Evolutionary conservation across 495 filamentous ascomycete species (phyloP), one percentile per base, ranked within the genome.

Genomic region (Cetradonia linearis): DNA sequence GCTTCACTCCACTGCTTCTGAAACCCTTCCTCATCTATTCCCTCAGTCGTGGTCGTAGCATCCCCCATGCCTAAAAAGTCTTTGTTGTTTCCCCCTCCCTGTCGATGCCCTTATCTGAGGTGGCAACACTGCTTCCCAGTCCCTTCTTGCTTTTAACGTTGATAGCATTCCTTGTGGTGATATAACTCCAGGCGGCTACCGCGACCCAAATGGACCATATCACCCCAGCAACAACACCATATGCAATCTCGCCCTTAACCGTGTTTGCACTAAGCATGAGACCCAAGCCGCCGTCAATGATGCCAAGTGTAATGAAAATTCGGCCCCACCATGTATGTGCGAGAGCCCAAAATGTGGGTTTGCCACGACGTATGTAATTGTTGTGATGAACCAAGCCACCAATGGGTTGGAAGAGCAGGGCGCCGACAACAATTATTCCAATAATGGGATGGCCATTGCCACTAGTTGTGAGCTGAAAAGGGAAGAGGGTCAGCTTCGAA

Each of bases 241-340:
- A 86, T 8, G 78, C 80, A 61, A 84, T 76, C 33, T 81, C 58
- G 37, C 77, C 78, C 0, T 73, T 71, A 8, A 42, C 64, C 1
- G 68, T 61, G 14, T 73, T 75, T n/a, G 67, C 61, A n/a, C 77
- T 68, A 16, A 86, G 67, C 18, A 70, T 59, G 18, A 89, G 74
- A 1, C 87, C 87, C 6, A 88, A 69, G 0, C 87, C 86, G 57
- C 81, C 87, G 69, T 89, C 88, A 57, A 89, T 73, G 48, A 87
- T 73, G 3, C 82, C 88, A 18, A 88, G 66, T 3, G 76, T 65
- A 27, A 91, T 77, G 38, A 87, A 61, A 6, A 70, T 50, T 1
- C 88, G 79, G 5, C 87, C 88, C 57, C 77, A 80, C 86, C 87
- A 89, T 63, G 85, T 80, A 66, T 91, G 88, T 4, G 36, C 4